Base-by-base conservation (phyloP, 352 stramenopile species). In the Nothophytophthora sp. region DNA sequence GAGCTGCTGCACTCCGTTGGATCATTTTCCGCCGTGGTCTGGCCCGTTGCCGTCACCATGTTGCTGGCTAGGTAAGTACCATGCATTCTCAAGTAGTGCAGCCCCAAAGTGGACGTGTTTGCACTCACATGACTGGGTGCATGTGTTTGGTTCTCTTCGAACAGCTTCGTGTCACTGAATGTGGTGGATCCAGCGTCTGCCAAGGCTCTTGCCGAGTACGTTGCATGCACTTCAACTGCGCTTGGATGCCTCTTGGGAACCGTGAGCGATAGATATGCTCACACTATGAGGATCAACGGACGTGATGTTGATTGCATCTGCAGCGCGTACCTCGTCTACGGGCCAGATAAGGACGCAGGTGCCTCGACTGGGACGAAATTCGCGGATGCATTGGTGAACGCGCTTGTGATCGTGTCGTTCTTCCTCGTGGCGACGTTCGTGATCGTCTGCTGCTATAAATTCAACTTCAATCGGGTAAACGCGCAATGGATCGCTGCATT, bases 401-500 rank as follows among this genome's bases (percentile, higher is more conserved):
- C 88, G 7, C 63, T 97, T 5, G 86, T 96, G 24, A 95, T 97
- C 54, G 94, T 97, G 24, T 63, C 73, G 18, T 81, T 85, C 15
- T 96, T 97, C 51, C 83, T 78, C 0, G 13, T 88, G 16, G 62
- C 95, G 2, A 96, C 89, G 19, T 96, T 97, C 45, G 72, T 83
- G 49, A 96, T 97, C 81, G 89, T 84, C 37, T 55, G 96, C 36
- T 65, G 96, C 22, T 96, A 96, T 67, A 95, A 95, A 59, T 94
- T 82, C 67, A 92, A 94, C 67, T 95, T 82, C 70, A 90, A n/a
- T n/a, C n/a, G n/a, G n/a, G n/a, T n/a, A n/a, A n/a, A n/a, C n/a
- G n/a, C n/a, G n/a, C 82, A 57, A 88, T 84, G 63, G 72, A 74
- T 27, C 22, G 39, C 18, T 33, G 20, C 15, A 6, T 19, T 15